phyloP scores from a whole-genome alignment of 73 alveolate species.

The Paramecium sonneborni region DNA sequence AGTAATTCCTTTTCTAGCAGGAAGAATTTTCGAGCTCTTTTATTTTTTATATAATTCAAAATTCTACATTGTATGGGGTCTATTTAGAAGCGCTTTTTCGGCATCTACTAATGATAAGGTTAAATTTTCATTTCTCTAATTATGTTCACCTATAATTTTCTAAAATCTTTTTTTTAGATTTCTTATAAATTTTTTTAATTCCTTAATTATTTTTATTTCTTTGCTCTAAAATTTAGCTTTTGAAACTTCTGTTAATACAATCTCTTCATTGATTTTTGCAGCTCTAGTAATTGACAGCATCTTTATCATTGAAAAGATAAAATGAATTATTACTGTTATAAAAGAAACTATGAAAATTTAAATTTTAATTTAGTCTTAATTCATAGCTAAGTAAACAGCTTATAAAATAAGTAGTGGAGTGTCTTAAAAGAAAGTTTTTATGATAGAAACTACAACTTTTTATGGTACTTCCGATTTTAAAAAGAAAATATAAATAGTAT shows the following conservation, averaged over 20 bases:
- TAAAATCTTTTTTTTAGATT: background rate
- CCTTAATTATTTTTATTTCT: background rate
- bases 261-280: slow-evolving; percentile 34
- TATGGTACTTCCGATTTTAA: background rate
- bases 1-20: slow-evolving; percentile 25
- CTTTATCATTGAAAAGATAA: background rate
- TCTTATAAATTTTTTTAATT: background rate
- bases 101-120: background rate
- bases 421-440: slow-evolving; percentile 4
- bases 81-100: background rate
- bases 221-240: background rate
- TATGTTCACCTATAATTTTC: background rate
- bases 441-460: slow-evolving; percentile 45
- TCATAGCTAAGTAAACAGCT: background rate
- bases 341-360: background rate
- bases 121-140: background rate
- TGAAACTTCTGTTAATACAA: background rate
- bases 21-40: background rate
- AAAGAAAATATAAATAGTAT: background rate
- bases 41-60: background rate
- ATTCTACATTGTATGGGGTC: background rate
- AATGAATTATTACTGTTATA: slow-evolving; percentile 4
- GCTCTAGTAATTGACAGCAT: slow-evolving; percentile 39
- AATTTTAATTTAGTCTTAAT: background rate
- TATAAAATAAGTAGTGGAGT: slow-evolving; percentile 10